phyloP scores from a whole-genome alignment of 2,329 filamentous ascomycete genomes.

The Daldinia sp. region DNA sequence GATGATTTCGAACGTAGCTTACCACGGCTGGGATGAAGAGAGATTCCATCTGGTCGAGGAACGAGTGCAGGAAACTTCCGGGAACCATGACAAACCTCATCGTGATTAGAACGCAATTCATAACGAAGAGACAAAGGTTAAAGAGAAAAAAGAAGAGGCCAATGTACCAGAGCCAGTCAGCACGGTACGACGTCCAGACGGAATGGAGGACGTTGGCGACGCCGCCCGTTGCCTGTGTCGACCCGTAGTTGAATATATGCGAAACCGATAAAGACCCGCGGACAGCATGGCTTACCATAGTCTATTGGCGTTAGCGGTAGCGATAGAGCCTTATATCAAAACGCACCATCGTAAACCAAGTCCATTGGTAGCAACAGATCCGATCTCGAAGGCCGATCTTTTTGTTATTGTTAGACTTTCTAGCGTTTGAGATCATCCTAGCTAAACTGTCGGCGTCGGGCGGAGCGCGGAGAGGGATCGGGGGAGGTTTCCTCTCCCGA shows the following conservation, averaged over 20 bases:
- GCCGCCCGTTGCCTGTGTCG: constrained; percentile 61
- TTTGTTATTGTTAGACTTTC: constrained; percentile 37
- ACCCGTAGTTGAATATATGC: constrained; percentile 14
- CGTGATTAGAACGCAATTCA: constrained; percentile 70
- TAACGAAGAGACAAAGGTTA: constrained; percentile 69
- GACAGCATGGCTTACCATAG: constrained; percentile 44
- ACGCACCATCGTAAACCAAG: constrained; percentile 73
- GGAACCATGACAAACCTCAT: constrained; percentile 75
- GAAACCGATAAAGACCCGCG: neutral
- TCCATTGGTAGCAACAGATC: constrained; percentile 70
- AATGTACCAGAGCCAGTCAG: constrained; percentile 65
- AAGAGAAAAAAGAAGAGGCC: constrained; percentile 69
- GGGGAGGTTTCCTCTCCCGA: constrained; percentile 29
- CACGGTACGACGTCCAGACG: constrained; percentile 57
- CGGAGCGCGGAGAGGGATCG: constrained; percentile 19
- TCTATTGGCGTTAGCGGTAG: constrained; percentile 39
- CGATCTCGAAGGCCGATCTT: constrained; percentile 58
- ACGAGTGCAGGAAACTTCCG: constrained; percentile 73
- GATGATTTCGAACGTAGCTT: constrained; percentile 39
- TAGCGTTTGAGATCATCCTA: constrained; percentile 47
- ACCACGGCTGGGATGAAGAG: constrained; percentile 77
- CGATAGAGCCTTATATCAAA: neutral
- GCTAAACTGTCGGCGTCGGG: constrained; percentile 45
- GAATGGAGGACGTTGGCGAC: constrained; percentile 62
- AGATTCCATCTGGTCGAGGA: constrained; percentile 79